phyloP scores from a whole-genome alignment of 1,284 basidiomycete genomes.

The Cystobasidium slooffiae region DNA sequence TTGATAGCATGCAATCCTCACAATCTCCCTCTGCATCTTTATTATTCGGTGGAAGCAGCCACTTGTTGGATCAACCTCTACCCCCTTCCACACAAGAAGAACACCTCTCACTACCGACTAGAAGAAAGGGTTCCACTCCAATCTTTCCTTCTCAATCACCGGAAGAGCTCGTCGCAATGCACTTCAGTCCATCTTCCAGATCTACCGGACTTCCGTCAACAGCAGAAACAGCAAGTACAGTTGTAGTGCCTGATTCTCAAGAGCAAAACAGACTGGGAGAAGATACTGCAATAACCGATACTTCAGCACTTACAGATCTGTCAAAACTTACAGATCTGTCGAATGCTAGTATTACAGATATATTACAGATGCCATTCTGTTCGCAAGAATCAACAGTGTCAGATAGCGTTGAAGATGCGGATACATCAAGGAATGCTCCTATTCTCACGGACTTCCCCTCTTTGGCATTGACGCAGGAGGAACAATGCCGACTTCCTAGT shows the following conservation, averaged over 20 bases:
- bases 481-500: neutral
- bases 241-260: slow-evolving; percentile 11
- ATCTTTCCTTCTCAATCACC: neutral
- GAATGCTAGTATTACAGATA: neutral
- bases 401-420: neutral
- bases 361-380: slow-evolving; percentile 24
- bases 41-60: slow-evolving; percentile 4
- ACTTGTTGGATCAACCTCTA: neutral
- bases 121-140: neutral
- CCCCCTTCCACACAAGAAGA: neutral
- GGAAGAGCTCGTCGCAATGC: neutral
- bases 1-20: neutral
- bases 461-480: slow-evolving; percentile 2
- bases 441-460: slow-evolving; percentile 2
- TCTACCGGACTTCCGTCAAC: neutral
- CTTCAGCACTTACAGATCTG: slow-evolving; percentile 23
- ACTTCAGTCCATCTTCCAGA: neutral
- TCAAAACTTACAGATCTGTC: slow-evolving; percentile 25
- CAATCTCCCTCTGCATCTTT: neutral
- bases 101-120: neutral
- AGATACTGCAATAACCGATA: neutral
- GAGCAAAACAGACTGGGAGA: neutral
- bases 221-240: slow-evolving; percentile 6
- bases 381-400: slow-evolving; percentile 15
- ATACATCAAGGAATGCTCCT: neutral